Percentiles rank a stretch among this genome's conserved stretches.
Evolutionary conservation across 129 eudicot species (phyloP).

Genomic region (Logfia minima): DNA sequence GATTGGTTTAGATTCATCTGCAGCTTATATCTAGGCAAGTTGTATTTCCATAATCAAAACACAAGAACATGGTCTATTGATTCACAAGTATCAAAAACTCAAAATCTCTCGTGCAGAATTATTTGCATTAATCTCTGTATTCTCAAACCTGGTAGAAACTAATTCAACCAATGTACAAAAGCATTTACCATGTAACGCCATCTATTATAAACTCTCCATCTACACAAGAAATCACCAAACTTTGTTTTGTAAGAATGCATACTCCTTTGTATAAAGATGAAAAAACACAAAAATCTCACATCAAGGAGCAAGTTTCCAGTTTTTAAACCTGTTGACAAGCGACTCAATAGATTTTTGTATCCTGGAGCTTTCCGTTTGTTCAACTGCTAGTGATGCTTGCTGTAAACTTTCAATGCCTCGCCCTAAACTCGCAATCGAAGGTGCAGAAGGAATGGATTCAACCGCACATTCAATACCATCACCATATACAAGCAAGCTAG

Average conservation of each 20-base stretch:
- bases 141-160: conserved; percentile 25
- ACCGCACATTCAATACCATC: conserved; percentile 92
- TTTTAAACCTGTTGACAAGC: conserved; percentile 58
- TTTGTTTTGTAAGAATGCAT: conserved; percentile 25
- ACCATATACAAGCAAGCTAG: conserved; percentile 69
- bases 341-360: conserved; percentile 68
- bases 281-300: conserved; percentile 23
- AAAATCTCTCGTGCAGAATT: not conserved
- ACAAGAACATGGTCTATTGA: not conserved
- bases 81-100: not conserved
- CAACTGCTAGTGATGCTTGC: conserved; percentile 54
- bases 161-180: conserved; percentile 22
- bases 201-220: conserved; percentile 18
- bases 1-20: not conserved
- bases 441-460: conserved; percentile 85
- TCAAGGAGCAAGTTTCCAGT: conserved; percentile 39
- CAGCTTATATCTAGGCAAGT: conserved; percentile 19
- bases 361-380: conserved; percentile 49
- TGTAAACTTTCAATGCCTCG: conserved; percentile 83
- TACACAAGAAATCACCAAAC: conserved; percentile 22
- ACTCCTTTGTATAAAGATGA: not conserved
- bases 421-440: conserved; percentile 84
- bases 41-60: conserved; percentile 11
- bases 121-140: not conserved
- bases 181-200: not conserved